phyloP scores from a whole-genome alignment of 768 basidiomycete genomes.

The Leucocoprinus birnbaumii region DNA sequence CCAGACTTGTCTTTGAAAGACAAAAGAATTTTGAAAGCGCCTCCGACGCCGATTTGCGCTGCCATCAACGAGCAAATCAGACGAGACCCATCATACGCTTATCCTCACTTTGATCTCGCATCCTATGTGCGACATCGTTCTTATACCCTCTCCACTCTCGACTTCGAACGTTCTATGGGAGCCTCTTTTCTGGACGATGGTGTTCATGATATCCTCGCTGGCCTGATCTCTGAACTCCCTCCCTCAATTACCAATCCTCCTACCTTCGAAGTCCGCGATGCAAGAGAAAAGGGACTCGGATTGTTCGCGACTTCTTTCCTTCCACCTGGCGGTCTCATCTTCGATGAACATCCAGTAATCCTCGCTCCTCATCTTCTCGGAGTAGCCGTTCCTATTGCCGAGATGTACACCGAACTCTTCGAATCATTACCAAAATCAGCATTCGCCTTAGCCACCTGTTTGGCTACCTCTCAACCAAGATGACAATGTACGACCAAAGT shows the following conservation, averaged over 20 bases:
- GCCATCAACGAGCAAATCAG: conserved; percentile 19
- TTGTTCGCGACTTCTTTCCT: conserved; percentile 33
- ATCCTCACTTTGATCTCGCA: conserved; percentile 24
- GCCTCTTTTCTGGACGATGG: conserved; percentile 28
- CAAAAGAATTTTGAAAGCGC: background rate
- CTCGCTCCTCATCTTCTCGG: conserved; percentile 26
- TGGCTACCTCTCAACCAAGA: conserved; percentile 6
- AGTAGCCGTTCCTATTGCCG: conserved; percentile 21
- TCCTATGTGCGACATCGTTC: conserved; percentile 22
- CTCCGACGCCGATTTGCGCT: conserved; percentile 1
- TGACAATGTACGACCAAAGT: conserved; percentile 22
- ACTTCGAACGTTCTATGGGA: conserved; percentile 18
- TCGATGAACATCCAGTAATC: conserved; percentile 38
- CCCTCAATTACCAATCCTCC: background rate
- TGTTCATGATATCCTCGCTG: conserved; percentile 24
- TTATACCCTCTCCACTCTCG: conserved; percentile 21
- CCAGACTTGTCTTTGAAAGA: background rate
- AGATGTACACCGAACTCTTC: conserved; percentile 23
- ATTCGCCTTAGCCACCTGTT: conserved; percentile 1
- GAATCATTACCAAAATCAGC: conserved; percentile 23
- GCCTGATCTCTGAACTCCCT: background rate
- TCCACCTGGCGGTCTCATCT: conserved; percentile 27
- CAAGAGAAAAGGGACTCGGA: conserved; percentile 30
- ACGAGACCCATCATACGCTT: conserved; percentile 19
- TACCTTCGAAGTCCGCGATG: conserved; percentile 20